phyloP scores from a whole-genome alignment of 805 yeast genomes.

The Blastobotrys robertii region DNA sequence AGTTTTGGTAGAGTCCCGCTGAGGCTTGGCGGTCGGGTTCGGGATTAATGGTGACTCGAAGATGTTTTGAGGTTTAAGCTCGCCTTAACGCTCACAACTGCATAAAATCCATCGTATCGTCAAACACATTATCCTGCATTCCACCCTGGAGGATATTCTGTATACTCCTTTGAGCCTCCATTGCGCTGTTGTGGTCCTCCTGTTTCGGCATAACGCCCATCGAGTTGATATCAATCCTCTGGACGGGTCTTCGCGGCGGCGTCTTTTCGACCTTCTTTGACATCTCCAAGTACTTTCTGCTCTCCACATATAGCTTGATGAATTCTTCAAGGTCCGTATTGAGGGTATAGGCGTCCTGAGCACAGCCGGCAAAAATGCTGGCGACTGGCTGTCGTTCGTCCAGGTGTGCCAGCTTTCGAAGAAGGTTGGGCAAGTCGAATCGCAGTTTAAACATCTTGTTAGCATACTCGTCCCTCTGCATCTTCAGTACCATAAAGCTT shows the following conservation, averaged over 20 bases:
- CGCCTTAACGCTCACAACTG: constrained; percentile 2
- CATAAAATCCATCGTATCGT: constrained; percentile 4
- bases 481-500: too few species aligned
- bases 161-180: too few species aligned
- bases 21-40: too few species aligned
- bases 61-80: too few species aligned
- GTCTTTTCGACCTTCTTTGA: too few species aligned
- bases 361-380: constrained; percentile 6
- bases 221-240: too few species aligned
- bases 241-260: too few species aligned
- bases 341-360: constrained; percentile 7
- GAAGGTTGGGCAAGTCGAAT: constrained; percentile 12
- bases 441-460: constrained; percentile 11
- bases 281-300: neutral
- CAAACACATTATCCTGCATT: constrained; percentile 2
- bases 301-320: constrained; percentile 4
- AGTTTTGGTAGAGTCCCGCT: too few species aligned
- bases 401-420: constrained; percentile 13
- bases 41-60: too few species aligned
- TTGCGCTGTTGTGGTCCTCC: too few species aligned
- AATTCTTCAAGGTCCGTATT: constrained; percentile 10
- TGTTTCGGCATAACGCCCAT: too few species aligned
- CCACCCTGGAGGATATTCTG: too few species aligned
- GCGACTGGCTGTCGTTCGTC: constrained; percentile 13
- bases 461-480: neutral